A percentile compares a stretch with the other conserved stretches of the same genome.
phyloP scores from a whole-genome alignment of 805 yeast genomes.

The Hanseniaspora meyeri region DNA sequence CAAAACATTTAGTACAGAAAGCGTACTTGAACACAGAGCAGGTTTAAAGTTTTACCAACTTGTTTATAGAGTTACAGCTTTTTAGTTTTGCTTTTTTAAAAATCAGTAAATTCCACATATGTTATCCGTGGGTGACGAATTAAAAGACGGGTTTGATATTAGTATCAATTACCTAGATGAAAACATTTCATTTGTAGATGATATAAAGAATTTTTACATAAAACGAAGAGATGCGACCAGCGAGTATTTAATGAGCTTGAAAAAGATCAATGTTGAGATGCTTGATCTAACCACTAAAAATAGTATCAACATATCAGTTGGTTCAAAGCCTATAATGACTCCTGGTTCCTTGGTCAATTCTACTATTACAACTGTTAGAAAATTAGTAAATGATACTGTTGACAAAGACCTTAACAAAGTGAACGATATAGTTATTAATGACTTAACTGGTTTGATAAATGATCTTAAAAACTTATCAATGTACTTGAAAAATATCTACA shows the following conservation, averaged over 20 bases:
- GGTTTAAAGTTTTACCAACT: no score
- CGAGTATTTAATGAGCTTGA: slow-evolving; percentile 64
- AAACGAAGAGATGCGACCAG: slow-evolving; percentile 73
- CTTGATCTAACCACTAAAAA: slow-evolving; percentile 64
- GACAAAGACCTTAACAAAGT: neutral
- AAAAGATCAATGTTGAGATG: slow-evolving; percentile 51
- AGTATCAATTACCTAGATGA: slow-evolving; percentile 69
- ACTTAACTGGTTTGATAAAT: neutral
- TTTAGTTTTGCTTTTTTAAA: no score
- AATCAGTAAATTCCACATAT: neutral
- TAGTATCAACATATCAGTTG: slow-evolving; percentile 64
- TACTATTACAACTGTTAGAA: slow-evolving; percentile 9
- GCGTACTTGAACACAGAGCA: no score
- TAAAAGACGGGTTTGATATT: slow-evolving; percentile 66
- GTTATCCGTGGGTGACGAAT: slow-evolving; percentile 50
- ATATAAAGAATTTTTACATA: slow-evolving; percentile 68
- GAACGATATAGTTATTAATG: slow-evolving; percentile 4
- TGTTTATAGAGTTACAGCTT: no score
- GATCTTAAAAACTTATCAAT: slow-evolving; percentile 1
- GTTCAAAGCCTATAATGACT: slow-evolving; percentile 78
- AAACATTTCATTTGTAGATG: slow-evolving; percentile 63
- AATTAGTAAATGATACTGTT: neutral
- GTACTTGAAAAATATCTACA: slow-evolving; percentile 34
- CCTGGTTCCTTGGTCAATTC: slow-evolving; percentile 77
- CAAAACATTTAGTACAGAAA: no score